Evolutionary conservation across 352 stramenopile genomes (phyloP).

Genomic region (Ophiocytium majus): DNA sequence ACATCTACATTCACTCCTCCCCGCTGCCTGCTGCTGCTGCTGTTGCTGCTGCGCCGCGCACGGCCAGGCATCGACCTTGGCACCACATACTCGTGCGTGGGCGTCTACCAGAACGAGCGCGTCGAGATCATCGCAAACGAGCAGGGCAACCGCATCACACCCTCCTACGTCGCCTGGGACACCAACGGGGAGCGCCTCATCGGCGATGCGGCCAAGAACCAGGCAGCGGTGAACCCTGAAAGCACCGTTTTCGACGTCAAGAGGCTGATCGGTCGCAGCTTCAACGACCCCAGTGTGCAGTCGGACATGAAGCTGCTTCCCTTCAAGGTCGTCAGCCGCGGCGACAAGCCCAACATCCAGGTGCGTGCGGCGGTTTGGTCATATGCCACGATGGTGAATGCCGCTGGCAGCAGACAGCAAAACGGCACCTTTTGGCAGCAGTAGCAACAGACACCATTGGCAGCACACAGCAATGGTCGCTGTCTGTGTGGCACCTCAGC

Average conservation of each 20-base stretch:
- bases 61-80: conserved; percentile 68
- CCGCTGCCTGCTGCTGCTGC: too few species aligned
- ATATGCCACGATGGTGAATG: neutral
- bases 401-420: neutral
- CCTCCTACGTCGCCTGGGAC: conserved; percentile 95
- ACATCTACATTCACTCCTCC: too few species aligned
- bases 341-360: conserved; percentile 84
- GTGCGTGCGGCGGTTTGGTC: conserved; percentile 63
- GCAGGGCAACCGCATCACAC: conserved; percentile 97
- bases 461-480: too few species aligned
- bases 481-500: too few species aligned
- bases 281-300: conserved; percentile 95
- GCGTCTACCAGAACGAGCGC: conserved; percentile 75
- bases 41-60: too few species aligned
- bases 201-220: conserved; percentile 97
- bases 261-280: conserved; percentile 95
- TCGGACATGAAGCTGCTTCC: conserved; percentile 96
- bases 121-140: conserved; percentile 96
- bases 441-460: too few species aligned
- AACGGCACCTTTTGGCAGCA: too few species aligned
- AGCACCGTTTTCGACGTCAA: conserved; percentile 99
- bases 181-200: conserved; percentile 92
- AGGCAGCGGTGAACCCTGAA: conserved; percentile 96
- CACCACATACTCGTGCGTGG: conserved; percentile 69
- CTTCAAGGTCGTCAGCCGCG: conserved; percentile 89